Evolutionary conservation across 1,284 basidiomycete species (phyloP).

Genomic region (Baeospora myosura): DNA sequence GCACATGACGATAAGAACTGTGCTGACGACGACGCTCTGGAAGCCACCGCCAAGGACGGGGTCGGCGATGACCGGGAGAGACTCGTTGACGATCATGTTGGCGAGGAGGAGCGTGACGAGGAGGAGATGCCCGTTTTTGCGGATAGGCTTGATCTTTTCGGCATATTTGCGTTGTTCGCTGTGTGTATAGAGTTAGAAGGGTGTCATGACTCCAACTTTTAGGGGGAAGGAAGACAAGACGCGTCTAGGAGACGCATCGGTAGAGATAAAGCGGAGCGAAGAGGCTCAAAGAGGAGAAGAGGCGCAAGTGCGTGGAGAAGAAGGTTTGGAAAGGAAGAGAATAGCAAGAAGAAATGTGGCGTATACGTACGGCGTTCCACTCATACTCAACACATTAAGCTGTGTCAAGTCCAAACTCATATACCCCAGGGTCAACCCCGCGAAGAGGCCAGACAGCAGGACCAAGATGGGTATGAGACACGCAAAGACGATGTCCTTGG

Average conservation of each 20-base stretch:
- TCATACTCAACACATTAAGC: slow-evolving; percentile 79
- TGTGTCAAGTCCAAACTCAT: slow-evolving; percentile 93
- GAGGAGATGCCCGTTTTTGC: slow-evolving; percentile 78
- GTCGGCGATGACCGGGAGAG: slow-evolving; percentile 86
- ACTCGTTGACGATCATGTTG: slow-evolving; percentile 82
- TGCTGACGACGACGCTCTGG: slow-evolving; percentile 76
- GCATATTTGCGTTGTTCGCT: slow-evolving; percentile 78
- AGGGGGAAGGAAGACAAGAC: background rate
- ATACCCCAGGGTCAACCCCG: slow-evolving; percentile 79
- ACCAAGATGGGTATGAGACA: slow-evolving; percentile 46
- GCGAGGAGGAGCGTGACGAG: slow-evolving; percentile 78
- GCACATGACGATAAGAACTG: slow-evolving; percentile 81
- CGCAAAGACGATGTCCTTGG: slow-evolving; percentile 38
- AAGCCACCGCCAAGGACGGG: slow-evolving; percentile 82
- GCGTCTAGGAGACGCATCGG: slow-evolving; percentile 6
- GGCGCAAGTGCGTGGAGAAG: slow-evolving; percentile 3
- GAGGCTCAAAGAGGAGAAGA: no score
- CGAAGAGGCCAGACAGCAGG: slow-evolving; percentile 56
- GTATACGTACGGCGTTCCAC: slow-evolving; percentile 70
- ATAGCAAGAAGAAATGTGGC: no score
- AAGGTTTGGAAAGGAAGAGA: background rate
- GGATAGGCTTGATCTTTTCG: slow-evolving; percentile 80
- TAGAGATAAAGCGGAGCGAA: slow-evolving; percentile 2
- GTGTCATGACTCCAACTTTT: background rate
- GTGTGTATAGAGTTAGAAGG: slow-evolving; percentile 6